Base-by-base conservation (phyloP, 108 stramenopile genomes). In the Tribonema minus region DNA sequence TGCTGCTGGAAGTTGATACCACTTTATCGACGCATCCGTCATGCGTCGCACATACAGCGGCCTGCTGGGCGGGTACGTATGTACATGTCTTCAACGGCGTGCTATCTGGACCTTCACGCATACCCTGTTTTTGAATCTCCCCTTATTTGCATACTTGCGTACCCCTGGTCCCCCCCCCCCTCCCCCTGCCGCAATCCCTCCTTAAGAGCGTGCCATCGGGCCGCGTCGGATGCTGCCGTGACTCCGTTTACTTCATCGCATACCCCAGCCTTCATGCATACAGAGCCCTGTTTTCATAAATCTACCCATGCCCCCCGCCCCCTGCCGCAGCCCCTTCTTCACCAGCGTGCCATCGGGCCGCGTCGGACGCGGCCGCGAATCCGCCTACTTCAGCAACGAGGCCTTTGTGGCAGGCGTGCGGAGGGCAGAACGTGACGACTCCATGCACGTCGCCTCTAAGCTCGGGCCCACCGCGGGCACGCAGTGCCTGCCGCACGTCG, bases 181-280 rank as follows among this genome's bases (percentile, higher is more conserved):
- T n/a, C n/a, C n/a, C n/a, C n/a, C n/a, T n/a, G n/a, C n/a, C n/a
- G n/a, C n/a, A n/a, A n/a, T 28, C 94, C 94, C 0, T 95, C 92
- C 81, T 95, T 91, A 92, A 92, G 12, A 89, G 89, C 1, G 92
- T 95, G 0, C 92, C 94, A n/a, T 89, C 87, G 68, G 94, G 94
- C 30, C 82, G 94, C 39, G 94, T 95, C 6, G 90, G 91, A 54
- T 69, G 30, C 71, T 65, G 37, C 37, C 81, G 74, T 28, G 91
- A 87, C 41, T 76, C 87, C 36, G 89, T 79, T 58, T 66, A 90
- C 64, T 92, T 87, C 77, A 83, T 89, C 31, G n/a, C n/a, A n/a
- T n/a, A n/a, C n/a, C n/a, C n/a, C n/a, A n/a, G n/a, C n/a, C n/a
- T n/a, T n/a, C n/a, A n/a, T n/a, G n/a, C n/a, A n/a, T n/a, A n/a